These are phyloP conservation scores for Mycocentrospora acerina DNA, from an alignment of 2,329 filamentous ascomycete genomes.

Conservation along the genomic window DNA sequence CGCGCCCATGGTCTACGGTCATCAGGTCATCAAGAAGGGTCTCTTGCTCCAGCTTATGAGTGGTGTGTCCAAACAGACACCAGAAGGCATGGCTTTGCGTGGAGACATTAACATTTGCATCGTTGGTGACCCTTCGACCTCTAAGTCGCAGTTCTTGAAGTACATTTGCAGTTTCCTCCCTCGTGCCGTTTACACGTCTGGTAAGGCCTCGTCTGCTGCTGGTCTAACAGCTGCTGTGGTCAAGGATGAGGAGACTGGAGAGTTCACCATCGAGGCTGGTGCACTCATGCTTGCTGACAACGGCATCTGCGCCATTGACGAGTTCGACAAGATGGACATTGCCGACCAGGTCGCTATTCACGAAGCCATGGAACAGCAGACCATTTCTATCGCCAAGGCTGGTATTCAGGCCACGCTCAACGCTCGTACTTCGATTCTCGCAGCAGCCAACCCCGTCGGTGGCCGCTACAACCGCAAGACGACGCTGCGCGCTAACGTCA, in stretches of 20 bases:
- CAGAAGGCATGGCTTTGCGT: conserved; percentile 92
- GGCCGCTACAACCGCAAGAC: conserved; percentile 97
- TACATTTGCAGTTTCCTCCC: conserved; percentile 98
- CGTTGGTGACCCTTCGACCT: conserved; percentile 94
- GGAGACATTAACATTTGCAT: conserved; percentile 99
- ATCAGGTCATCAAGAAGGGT: conserved; percentile 97
- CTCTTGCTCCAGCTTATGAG: conserved; percentile 91
- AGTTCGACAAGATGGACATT: conserved; percentile 99
- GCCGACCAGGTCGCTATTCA: conserved; percentile 97
- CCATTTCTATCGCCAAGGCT: conserved; percentile 97
- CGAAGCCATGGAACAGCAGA: conserved; percentile 99
- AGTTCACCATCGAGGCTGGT: conserved; percentile 98
- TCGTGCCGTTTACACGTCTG: conserved; percentile 93
- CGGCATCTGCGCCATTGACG: conserved; percentile 96
- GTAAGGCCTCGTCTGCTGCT: conserved; percentile 94
- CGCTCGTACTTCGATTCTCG: conserved; percentile 90
- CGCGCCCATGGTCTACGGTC: conserved; percentile 95
- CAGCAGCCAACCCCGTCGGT: conserved; percentile 92
- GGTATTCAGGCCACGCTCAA: conserved; percentile 98
- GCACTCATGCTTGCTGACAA: conserved; percentile 97
- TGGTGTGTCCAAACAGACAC: conserved; percentile 88
- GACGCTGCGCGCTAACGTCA: conserved; percentile 90
- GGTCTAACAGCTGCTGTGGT: conserved; percentile 96
- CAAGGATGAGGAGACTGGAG: conserved; percentile 97
- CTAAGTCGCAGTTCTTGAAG: conserved; percentile 97